Evolutionary conservation across 306 rosid genomes (phyloP).

Genomic region (Sphenostylis stenocarpa): DNA sequence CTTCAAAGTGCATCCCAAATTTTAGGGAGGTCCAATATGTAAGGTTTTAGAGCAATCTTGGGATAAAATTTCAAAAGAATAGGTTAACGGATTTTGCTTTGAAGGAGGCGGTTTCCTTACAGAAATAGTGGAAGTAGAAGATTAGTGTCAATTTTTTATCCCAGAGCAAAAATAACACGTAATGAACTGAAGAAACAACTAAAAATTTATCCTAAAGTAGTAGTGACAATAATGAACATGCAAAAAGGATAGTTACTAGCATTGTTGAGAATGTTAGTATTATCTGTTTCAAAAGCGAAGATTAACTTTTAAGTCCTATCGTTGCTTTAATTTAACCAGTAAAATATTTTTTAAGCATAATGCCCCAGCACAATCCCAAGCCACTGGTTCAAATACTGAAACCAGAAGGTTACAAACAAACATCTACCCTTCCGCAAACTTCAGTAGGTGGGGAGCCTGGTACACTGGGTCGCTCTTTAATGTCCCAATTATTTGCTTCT

Average conservation of each 20-base stretch:
- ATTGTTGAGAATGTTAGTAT: not conserved
- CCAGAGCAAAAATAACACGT: not conserved
- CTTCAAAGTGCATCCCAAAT: not conserved
- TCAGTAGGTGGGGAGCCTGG: not conserved
- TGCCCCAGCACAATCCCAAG: not conserved
- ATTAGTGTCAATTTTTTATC: not conserved
- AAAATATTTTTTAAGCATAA: constrained; percentile 1
- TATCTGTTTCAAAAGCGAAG: not conserved
- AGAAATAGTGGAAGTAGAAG: not conserved
- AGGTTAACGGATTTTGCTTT: not conserved
- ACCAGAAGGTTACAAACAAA: not conserved
- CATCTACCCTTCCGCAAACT: not conserved
- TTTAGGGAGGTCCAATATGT: not conserved
- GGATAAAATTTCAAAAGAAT: constrained; percentile 14
- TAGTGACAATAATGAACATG: constrained; percentile 14
- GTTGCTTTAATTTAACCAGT: not conserved
- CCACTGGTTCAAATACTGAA: not conserved
- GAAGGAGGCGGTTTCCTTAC: not conserved
- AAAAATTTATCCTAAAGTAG: not conserved
- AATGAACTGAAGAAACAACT: not conserved
- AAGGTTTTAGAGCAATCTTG: not conserved
- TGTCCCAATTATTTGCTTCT: constrained; percentile 11
- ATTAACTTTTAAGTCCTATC: constrained; percentile 1
- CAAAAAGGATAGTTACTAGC: constrained; percentile 13
- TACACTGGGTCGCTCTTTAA: not conserved